A percentile compares a stretch with the other conserved stretches of the same genome.
Evolutionary conservation across 768 basidiomycete genomes (phyloP).

Genomic region (Rhodotorula sphaerocarpa): DNA sequence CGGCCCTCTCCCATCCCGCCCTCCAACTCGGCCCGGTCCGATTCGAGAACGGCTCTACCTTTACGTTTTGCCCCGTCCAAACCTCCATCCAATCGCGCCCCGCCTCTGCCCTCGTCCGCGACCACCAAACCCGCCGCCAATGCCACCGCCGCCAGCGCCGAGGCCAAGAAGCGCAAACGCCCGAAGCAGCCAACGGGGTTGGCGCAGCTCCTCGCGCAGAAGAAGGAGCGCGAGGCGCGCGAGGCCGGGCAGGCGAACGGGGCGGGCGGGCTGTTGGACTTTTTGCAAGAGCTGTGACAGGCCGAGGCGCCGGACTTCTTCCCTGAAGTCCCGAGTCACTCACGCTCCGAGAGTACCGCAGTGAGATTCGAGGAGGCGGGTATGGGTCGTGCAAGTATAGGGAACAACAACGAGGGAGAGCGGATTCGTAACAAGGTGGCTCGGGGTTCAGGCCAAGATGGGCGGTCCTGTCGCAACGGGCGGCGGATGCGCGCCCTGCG

Average conservation of each 20-base stretch:
- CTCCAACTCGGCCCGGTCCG: no score
- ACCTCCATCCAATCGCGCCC: not conserved
- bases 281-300: slow-evolving; percentile 20
- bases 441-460: not conserved
- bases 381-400: no score
- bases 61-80: no score
- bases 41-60: no score
- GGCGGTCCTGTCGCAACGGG: not conserved
- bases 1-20: no score
- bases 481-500: not conserved
- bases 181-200: slow-evolving; percentile 18
- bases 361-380: no score
- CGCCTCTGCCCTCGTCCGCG: not conserved
- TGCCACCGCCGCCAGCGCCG: not conserved
- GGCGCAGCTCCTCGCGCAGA: slow-evolving; percentile 25
- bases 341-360: no score
- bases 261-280: slow-evolving; percentile 10
- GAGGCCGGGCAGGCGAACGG: not conserved
- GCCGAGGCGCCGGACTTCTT: no score
- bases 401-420: no score
- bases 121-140: not conserved
- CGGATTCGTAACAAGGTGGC: no score
- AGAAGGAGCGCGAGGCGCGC: slow-evolving; percentile 16
- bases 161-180: slow-evolving; percentile 23
- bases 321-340: no score